These are phyloP conservation scores for Arabis hirsuta DNA, from an alignment of 345 rosid species.

Conservation along the genomic window DNA sequence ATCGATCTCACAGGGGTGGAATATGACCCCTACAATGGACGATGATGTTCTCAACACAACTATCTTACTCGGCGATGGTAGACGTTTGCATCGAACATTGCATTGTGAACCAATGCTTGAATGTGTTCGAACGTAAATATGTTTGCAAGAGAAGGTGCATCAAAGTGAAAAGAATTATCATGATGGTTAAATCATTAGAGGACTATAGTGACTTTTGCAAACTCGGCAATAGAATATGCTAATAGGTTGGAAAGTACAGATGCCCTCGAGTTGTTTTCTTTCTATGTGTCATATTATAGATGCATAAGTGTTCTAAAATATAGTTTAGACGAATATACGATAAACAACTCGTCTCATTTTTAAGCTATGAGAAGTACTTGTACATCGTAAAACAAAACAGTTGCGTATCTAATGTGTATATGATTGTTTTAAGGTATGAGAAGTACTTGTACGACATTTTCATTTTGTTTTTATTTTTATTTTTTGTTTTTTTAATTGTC, in stretches of 20 bases:
- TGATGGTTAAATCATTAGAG: neutral
- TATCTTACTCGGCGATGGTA: constrained; percentile 16
- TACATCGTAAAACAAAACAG: no score
- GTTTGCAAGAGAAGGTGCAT: constrained; percentile 28
- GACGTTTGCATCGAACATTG: constrained; percentile 32
- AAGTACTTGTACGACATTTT: no score
- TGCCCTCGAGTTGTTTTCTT: neutral
- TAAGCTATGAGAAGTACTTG: no score
- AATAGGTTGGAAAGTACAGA: neutral
- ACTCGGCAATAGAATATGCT: neutral
- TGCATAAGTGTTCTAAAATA: no score
- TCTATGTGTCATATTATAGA: neutral
- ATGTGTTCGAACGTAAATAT: constrained; percentile 17
- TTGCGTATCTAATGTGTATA: no score
- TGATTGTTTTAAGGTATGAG: no score
- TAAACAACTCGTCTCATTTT: no score
- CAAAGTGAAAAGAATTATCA: constrained; percentile 19
- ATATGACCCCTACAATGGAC: no score
- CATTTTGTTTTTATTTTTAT: no score
- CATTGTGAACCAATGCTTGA: constrained; percentile 25
- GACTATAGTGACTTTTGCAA: neutral
- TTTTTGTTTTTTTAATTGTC: no score
- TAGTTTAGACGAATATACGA: no score
- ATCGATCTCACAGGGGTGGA: no score
- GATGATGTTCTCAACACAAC: constrained; percentile 2